Evolutionary conservation across 2,329 filamentous ascomycete genomes (phyloP), one percentile per base, ranked within the genome.

Genomic region (Neonectria magnoliae): DNA sequence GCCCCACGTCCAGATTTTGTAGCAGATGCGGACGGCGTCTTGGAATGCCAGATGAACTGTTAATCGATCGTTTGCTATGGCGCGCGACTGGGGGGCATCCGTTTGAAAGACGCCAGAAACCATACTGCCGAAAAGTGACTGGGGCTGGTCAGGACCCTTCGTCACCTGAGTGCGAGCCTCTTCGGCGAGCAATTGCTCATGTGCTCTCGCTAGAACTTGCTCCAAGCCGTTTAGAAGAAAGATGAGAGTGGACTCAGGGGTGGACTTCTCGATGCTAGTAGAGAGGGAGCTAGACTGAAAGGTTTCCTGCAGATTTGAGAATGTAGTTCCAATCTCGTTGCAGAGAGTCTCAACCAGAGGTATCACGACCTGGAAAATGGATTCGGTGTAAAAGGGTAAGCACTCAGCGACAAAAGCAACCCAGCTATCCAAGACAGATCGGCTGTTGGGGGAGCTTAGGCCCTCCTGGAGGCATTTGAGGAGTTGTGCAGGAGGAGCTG

Each of bases 11-110:
- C 97, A 99, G 57, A 99, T 97, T 13, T 85, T 89, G 76, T 97
- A 97, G 78, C 94, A 97, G 54, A 97, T 92, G 25, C 93, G 89
- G 63, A 98, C 93, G 1, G 94, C 93, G 77, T 99, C 97, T 78
- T 98, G 95, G 76, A 99, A 97, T 11, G 94, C 97, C n/a, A 99
- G 84, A 47, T 98, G 85, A 20, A 99, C 95, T 0, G 96, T 98
- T 22, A 99, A 84, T 50, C 95, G 89, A 72, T 96, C 95, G 74
- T 98, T 99, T 9, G 94, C 94, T n/a, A 93, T 94, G 8, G 91
- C 89, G 64, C 94, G 90, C n/a, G 89, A 86, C 65, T 94, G 92
- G 2, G 87, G 89, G 1, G 88, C 84, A 64, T 98, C 94, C 1
- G 91, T 88, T 41, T 93, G 87, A 76, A 97, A 97, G 0, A 97